Base-by-base conservation (phyloP, 257 asterid genomes). In the Plantago major region DNA sequence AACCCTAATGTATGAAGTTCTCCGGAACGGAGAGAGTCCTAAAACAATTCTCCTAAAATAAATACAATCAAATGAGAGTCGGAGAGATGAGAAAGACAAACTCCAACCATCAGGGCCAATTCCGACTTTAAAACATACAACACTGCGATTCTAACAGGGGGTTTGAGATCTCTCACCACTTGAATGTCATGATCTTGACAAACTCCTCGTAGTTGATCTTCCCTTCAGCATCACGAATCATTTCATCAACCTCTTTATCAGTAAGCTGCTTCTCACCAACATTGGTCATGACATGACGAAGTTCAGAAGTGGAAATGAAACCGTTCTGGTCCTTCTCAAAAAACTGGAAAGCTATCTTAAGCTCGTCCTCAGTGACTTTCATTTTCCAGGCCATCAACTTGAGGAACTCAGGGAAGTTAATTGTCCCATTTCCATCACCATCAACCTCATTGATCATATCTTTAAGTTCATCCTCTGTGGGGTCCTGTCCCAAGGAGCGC, bases 111-210 rank as follows among this genome's bases (percentile, higher is more conserved):
- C 26, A 22, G 26, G 26, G 26, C 26, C n/a, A n/a, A n/a, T n/a
- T n/a, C 26, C 26, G 26, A 22, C 26, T 22, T 22, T 2, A 22
- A 22, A 22, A 22, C 26, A 22, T 22, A 22, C 26, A 22, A 22
- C 26, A 22, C 2, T 22, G 26, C 26, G 2, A 22, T 22, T 22
- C 26, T 22, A 22, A 22, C 26, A 22, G 60, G 63, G 58, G 38
- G 40, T 67, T 68, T 68, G 60, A 44, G 60, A 63, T 62, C 78
- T 79, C 1, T 22, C 26, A 22, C 26, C 81, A 83, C 83, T 88
- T 88, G 79, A 94, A 94, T 94, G 84, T 88, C 96, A 88, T 88
- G 75, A 88, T 87, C 91, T 83, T 88, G 76, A 85, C 91, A 42
- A 88, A 88, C 85, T 88, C 96, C 66, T 88, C 94, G 40, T 84